These are phyloP conservation scores for Candida silvicultrix DNA, from an alignment of 805 yeast genomes.

Conservation along the genomic window DNA sequence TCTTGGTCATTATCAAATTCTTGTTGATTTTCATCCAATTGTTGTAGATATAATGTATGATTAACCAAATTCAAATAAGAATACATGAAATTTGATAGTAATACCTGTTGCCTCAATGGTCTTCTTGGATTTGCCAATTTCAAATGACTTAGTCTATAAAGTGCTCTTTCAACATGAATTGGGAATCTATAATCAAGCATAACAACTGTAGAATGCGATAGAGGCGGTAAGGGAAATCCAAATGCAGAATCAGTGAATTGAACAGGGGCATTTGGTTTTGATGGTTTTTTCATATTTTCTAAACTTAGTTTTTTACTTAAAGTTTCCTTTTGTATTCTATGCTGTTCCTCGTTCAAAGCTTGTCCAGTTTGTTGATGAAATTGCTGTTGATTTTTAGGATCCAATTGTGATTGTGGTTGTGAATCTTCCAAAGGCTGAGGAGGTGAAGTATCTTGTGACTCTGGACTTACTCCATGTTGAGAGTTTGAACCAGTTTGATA, in stretches of 20 bases:
- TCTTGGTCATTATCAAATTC: neutral
- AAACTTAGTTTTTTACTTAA: constrained; percentile 23
- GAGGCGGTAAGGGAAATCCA: constrained; percentile 82
- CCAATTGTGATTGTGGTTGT: neutral
- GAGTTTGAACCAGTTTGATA: neutral
- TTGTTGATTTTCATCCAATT: constrained; percentile 29
- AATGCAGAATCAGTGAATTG: constrained; percentile 73
- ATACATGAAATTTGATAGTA: constrained; percentile 94
- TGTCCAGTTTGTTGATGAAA: constrained; percentile 3
- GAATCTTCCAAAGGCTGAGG: neutral
- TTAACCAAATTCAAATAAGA: constrained; percentile 92
- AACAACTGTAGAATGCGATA: constrained; percentile 66
- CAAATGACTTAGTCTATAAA: constrained; percentile 85
- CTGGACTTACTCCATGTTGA: neutral
- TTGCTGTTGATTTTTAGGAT: constrained; percentile 2
- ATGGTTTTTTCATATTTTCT: constrained; percentile 28
- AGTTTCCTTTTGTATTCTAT: constrained; percentile 15
- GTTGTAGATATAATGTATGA: constrained; percentile 78
- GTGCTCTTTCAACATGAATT: constrained; percentile 92
- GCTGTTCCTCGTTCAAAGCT: constrained; percentile 9
- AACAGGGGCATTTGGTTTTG: constrained; percentile 48
- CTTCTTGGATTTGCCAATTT: constrained; percentile 92
- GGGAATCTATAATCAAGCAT: constrained; percentile 88
- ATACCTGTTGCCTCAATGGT: constrained; percentile 85
- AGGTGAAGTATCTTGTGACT: neutral